phyloP scores from a whole-genome alignment of 176 grass and related monocot species.

The Lolium multiflorum region DNA sequence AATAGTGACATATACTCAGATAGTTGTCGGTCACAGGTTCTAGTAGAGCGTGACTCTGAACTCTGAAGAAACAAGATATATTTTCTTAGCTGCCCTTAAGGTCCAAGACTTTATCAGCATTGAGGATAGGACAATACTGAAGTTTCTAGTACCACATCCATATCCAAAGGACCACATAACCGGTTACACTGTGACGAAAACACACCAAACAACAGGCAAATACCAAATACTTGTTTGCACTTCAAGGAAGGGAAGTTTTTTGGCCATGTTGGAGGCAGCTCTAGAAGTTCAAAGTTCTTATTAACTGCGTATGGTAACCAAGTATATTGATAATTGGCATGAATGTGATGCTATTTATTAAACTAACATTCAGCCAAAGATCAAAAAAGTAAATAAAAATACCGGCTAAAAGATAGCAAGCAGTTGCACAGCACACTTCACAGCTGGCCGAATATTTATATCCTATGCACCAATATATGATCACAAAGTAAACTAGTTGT shows the following conservation, averaged over 20 bases:
- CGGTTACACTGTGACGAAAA: slow-evolving; percentile 15
- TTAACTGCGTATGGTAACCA: background rate
- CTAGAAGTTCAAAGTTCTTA: slow-evolving; percentile 13
- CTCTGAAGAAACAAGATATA: background rate
- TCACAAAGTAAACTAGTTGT: background rate
- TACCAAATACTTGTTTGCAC: background rate
- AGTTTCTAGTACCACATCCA: slow-evolving; percentile 7
- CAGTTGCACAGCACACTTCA: background rate
- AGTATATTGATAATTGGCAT: slow-evolving; percentile 1
- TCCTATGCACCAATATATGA: slow-evolving; percentile 6
- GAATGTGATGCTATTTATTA: background rate
- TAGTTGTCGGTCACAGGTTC: background rate
- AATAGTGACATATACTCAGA: background rate
- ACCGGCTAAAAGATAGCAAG: background rate
- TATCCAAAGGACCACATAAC: background rate
- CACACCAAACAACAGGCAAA: background rate
- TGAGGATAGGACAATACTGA: slow-evolving; percentile 13
- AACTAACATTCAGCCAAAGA: slow-evolving; percentile 17
- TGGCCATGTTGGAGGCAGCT: slow-evolving; percentile 5
- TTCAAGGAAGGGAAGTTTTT: slow-evolving; percentile 15
- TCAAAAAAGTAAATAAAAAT: slow-evolving; percentile 28
- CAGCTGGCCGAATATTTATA: background rate
- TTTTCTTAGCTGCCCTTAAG: slow-evolving; percentile 8
- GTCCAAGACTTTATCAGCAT: background rate
- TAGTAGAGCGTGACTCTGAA: slow-evolving; percentile 4